Base-by-base conservation (phyloP, 768 basidiomycete species). In the Naganishia antarctica region DNA sequence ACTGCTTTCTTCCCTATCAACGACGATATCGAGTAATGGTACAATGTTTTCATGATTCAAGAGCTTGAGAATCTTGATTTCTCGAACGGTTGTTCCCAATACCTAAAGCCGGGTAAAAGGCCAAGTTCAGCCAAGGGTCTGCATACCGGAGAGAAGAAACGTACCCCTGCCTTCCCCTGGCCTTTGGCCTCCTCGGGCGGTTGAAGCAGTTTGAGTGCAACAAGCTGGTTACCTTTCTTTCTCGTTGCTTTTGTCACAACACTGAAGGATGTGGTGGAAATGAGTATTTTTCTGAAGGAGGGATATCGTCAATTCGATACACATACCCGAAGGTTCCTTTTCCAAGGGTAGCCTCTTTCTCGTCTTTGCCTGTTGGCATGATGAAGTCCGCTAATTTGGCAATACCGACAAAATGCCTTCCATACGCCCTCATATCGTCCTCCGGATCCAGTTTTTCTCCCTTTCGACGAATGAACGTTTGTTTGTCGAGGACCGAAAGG, bases 21-120 rank as follows among this genome's bases (percentile, higher is more conserved):
- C 86, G 65, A 97, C 91, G 86, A 98, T 94, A 75, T 96, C 92
- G 64, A 90, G 74, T 49, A 97, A 85, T 47, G 91, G 83, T 11
- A 99, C 86, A 51, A 98, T 85, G 70, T 87, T 88, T 0, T 86
- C 83, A 71, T 99, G 94, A 44, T 85, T 84, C 65, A 99, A 81
- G 4, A 86, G 84, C 76, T 97, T 98, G 67, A 99, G 81, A 63
- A 97, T 91, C 75, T 93, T 93, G 79, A 98, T 97, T 79, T 99
- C 96, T 12, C 96, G 86, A 9, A 97, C 81, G 11, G 96, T 93
- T 8, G 96, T 97, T 23, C 97, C 90, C 0, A 94, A 91, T 83
- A 80, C 72, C 80, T 80, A 66, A 7, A 37, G 13, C 7, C 15
- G 4, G 29, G 4, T 48, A 21, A 5, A 6, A 21, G 43, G 9